phyloP scores from a whole-genome alignment of 306 rosid species.

The Cyclanthera cordifolia region DNA sequence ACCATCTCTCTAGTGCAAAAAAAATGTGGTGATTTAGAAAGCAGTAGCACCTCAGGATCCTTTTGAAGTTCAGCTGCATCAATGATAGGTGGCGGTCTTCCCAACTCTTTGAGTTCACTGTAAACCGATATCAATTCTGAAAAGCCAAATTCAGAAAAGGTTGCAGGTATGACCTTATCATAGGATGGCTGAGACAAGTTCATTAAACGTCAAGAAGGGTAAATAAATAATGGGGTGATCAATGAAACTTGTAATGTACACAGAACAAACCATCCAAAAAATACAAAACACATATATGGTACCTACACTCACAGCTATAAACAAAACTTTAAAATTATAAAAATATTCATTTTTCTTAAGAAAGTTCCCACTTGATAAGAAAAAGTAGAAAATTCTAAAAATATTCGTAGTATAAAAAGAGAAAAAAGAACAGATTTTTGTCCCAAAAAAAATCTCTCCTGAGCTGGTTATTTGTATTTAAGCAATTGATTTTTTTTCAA shows the following conservation, averaged over 20 bases:
- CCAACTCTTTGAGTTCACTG: slow-evolving; percentile 52
- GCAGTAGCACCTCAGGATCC: slow-evolving; percentile 52
- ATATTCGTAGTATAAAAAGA: not conserved
- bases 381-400: not conserved
- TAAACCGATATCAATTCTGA: slow-evolving; percentile 48
- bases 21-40: slow-evolving; percentile 3
- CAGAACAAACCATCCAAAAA: not conserved
- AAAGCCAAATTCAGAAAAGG: slow-evolving; percentile 64
- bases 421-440: not conserved
- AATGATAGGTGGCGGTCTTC: slow-evolving; percentile 50
- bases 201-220: not conserved
- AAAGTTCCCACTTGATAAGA: not conserved
- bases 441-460: not conserved
- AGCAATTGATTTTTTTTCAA: not conserved
- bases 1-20: not conserved
- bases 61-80: slow-evolving; percentile 59
- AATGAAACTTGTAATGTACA: not conserved
- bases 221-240: not conserved
- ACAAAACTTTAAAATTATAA: not conserved
- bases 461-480: not conserved
- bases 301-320: not conserved
- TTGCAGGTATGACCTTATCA: slow-evolving; percentile 53
- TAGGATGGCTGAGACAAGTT: slow-evolving; percentile 52
- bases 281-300: not conserved
- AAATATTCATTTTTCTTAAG: not conserved